Evolutionary conservation across 1,139 yeast species (phyloP), one percentile per base, ranked within the genome.

Genomic region (Sugiyamaella sp.): DNA sequence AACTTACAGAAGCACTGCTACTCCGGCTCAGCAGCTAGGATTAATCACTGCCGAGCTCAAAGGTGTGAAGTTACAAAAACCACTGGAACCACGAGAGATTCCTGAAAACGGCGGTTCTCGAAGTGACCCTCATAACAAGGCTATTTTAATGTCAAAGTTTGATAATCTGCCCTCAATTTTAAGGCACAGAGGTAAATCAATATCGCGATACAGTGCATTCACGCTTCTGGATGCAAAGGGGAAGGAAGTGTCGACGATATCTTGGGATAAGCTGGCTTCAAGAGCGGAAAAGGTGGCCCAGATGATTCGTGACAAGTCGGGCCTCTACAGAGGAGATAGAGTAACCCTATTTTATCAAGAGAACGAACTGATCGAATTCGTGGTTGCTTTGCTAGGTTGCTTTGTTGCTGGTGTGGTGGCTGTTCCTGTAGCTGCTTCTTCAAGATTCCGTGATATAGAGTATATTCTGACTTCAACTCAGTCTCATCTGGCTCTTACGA

Each of bases 331-430:
- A 38, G 89, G 87, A 61, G 97, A 90, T 66, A 79, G 96, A 21
- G 96, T 93, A 1, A 82, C 89, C 21, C 74, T 95, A 39, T 79
- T 95, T 61, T 95, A 90, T 66, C 89, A 89, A 61, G 90, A 86
- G 58, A 80, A 80, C 29, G 99, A 95, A 68, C 84, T 89, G 1
- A 78, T 87, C 16, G 98, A 93, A 61, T 91, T 91, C 67, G 81
- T 88, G 0, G 81, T 88, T 1, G 96, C 98, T 0, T 70, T 95
- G 16, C 80, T 89, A 66, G 99, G 97, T 2, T 91, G 98, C 67
- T 89, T 93, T 63, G 75, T 93, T 59, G 96, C 97, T 0, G 97
- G 96, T 0, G 88, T 89, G 38, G 91, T 95, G 1, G 98, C 98
- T 0, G 95, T 95, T 9, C 99, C 99, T 0, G 82, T 90, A 43